Base-by-base conservation (phyloP, 441 rosid species). In the Manihot esculenta region DNA sequence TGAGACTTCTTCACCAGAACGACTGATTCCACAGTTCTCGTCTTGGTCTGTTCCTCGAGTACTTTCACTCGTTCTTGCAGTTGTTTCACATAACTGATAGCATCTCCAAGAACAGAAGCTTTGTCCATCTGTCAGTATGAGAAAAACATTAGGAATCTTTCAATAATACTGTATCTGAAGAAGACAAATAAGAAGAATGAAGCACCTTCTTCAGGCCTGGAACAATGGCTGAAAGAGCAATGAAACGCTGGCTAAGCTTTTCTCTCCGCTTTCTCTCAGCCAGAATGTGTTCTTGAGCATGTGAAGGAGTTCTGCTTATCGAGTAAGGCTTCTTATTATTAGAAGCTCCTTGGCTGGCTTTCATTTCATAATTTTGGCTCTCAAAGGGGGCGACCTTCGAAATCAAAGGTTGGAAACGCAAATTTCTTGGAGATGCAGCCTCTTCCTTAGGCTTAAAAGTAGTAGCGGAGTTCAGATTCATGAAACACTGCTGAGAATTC, bases 241-340 rank as follows among this genome's bases (percentile, higher is more conserved):
- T 82, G 72, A 92, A 89, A 1, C 88, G 79, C 79, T 86, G 87
- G 74, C 76, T 88, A 35, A 91, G 88, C 81, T 88, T 89, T 79
- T 91, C 93, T 70, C 97, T 79, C 41, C 95, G 78, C 75, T 78
- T 89, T 61, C 97, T 82, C 73, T 91, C 97, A 0, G 95, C 92
- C 42, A 89, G 61, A 11, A 88, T 80, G 66, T 92, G 97, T 62
- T 88, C 90, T 75, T 85, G 88, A 59, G 89, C 93, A 62, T 79
- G 76, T 11, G 78, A 73, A 21, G 83, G 83, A 66, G 55, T 79
- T 79, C 81, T 79, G 9, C 70, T 63, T 51, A 75, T 50, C 1
- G 83, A 51, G 27, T 60, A 55, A 69, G 68, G 49, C 78, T 79
- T 77, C 73, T 81, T 68, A 26, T 81, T 68, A 26, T 57, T 57